Percentiles rank a stretch among this genome's conserved stretches.
Evolutionary conservation across 345 rosid genomes (phyloP).

Genomic region (Conringia planisiliqua): DNA sequence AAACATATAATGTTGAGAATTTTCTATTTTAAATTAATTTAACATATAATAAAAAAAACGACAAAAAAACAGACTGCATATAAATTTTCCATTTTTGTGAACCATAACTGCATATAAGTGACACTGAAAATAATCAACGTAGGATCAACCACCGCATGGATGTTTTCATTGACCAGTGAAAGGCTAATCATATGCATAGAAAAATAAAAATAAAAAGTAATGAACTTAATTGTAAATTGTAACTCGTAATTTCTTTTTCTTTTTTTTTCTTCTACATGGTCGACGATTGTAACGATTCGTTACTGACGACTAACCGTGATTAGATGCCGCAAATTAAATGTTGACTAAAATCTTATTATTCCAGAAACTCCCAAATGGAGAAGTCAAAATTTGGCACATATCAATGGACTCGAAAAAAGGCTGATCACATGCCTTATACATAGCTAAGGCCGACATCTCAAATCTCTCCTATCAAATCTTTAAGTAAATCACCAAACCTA

Average conservation of each 20-base stretch:
- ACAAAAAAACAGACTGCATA: too few relatives aligned
- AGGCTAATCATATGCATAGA: neutral
- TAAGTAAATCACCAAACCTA: slow-evolving; percentile 20
- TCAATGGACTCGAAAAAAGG: neutral
- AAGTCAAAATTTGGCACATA: neutral
- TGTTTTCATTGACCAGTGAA: neutral
- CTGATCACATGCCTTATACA: slow-evolving; percentile 16
- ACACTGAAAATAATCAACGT: too few relatives aligned
- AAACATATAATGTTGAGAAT: too few relatives aligned
- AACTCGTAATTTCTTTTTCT: neutral
- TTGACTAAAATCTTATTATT: neutral
- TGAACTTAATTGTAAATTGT: neutral
- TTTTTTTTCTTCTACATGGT: neutral
- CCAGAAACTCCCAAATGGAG: neutral
- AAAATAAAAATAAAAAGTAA: neutral
- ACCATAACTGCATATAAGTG: too few relatives aligned
- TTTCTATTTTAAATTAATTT: too few relatives aligned
- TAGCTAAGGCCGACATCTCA: slow-evolving; percentile 23
- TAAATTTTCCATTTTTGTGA: too few relatives aligned
- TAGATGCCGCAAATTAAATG: neutral
- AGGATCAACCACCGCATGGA: neutral
- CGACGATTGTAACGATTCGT: neutral
- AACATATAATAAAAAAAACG: too few relatives aligned
- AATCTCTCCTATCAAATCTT: slow-evolving; percentile 4
- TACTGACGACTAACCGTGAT: neutral